Evolutionary conservation across 257 asterid species (phyloP), one percentile per base, ranked within the genome.

Genomic region (Plantago major): DNA sequence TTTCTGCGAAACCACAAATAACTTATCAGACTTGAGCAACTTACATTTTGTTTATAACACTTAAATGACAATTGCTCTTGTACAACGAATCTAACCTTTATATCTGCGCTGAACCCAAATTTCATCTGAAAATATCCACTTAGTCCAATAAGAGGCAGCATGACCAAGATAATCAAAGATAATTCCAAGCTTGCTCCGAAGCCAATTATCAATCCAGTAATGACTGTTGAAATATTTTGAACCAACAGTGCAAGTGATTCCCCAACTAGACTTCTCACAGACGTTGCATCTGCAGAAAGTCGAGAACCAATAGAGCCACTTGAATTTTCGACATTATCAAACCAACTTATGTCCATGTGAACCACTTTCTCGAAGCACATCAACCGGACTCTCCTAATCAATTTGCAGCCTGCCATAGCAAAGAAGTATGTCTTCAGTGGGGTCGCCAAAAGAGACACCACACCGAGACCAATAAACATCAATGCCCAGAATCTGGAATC

Each of bases 271-370:
- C 64, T 77, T 55, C 86, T 64, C 67, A 84, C 78, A 11, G 73
- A 72, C 18, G 84, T 75, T 18, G 76, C 84, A 55, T 83, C 90
- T 14, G 76, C 38, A 12, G 90, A 74, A 8, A 83, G 81, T 1
- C 81, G 65, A 3, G 72, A 55, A 2, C 86, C 71, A 19, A 83
- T 62, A 4, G 68, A 52, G 15, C 74, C 15, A 19, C 82, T 61
- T 17, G 90, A 78, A 64, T 82, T 76, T 61, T 85, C 88, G 6
- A 18, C 12, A 61, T 54, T 61, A 26, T 83, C 95, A 38, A 77
- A 83, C 95, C 95, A 86, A 11, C 90, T 64, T 48, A 81, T 75
- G 0, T 86, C 85, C 90, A 81, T 86, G 63, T 83, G 81, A 28
- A 80, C 78, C 46, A 83, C 69, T 62, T 79, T 86, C 63, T 86